Percentiles rank a stretch among this genome's conserved stretches.
Conservation (phyloP, 306 rosid genomes). For the Casuarina glauca region DNA sequence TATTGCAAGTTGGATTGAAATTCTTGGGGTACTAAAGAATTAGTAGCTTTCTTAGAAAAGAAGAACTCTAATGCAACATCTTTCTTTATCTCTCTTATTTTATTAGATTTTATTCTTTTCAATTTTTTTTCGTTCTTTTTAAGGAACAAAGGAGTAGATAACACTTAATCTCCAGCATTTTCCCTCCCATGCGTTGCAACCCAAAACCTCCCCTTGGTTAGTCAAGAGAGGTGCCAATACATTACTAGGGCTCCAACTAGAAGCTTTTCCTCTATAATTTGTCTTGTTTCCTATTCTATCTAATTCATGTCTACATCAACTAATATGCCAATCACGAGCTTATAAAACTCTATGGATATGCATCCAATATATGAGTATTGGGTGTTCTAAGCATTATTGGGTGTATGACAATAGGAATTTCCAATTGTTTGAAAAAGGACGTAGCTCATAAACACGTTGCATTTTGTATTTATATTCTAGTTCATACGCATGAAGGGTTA, state of each 20-base stretch:
- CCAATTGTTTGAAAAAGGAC: neutral
- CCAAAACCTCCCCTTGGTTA: neutral
- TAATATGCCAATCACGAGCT: no score
- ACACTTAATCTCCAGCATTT: neutral
- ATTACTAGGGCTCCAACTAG: neutral
- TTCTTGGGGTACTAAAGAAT: no score
- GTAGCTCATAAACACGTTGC: neutral
- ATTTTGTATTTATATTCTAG: neutral
- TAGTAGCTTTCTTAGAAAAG: no score
- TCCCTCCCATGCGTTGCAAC: neutral
- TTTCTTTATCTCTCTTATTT: no score
- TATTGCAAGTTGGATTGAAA: no score
- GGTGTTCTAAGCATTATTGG: no score
- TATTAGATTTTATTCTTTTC: no score
- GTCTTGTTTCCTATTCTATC: neutral
- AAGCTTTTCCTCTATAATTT: neutral
- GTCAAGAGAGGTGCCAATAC: neutral
- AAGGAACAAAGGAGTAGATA: neutral
- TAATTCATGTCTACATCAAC: neutral
- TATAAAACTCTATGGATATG: no score
- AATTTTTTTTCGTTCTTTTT: neutral
- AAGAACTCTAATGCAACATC: no score
- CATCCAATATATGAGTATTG: no score
- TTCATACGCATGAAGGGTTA: neutral
- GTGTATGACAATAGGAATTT: neutral